A percentile compares a stretch with the other conserved stretches of the same genome.
These are phyloP conservation scores for Alnus rubra DNA, from an alignment of 306 rosid species.

Conservation along the genomic window DNA sequence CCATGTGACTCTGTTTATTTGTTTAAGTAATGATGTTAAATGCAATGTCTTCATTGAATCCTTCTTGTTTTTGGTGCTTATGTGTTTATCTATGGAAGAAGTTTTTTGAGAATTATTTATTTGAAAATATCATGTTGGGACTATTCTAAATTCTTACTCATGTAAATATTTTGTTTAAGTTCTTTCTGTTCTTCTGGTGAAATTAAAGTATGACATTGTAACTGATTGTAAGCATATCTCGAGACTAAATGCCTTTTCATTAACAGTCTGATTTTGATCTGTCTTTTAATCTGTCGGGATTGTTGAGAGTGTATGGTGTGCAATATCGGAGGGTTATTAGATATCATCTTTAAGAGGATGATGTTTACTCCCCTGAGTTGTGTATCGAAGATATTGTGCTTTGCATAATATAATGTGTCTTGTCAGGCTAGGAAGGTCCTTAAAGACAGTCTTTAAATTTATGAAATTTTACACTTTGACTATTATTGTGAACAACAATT, in stretches of 20 bases:
- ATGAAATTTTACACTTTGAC: background rate
- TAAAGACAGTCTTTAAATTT: conserved; percentile 9
- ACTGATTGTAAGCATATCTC: background rate
- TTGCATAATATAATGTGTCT: conserved; percentile 12
- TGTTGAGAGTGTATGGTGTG: background rate
- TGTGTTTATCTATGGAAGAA: background rate
- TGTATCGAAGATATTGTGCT: conserved; percentile 1
- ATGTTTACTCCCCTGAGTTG: background rate
- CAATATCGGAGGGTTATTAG: background rate
- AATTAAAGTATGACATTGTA: background rate
- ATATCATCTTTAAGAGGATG: background rate
- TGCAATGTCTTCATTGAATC: background rate
- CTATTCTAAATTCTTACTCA: background rate
- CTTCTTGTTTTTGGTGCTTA: background rate
- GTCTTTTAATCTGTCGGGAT: background rate
- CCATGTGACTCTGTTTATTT: background rate
- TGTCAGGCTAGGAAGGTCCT: conserved; percentile 8
- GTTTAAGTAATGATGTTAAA: background rate
- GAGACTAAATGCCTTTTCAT: background rate
- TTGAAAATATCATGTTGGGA: conserved; percentile 1
- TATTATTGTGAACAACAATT: background rate
- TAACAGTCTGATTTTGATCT: background rate
- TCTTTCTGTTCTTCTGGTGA: background rate
- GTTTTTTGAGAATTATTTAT: background rate
- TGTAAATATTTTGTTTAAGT: background rate